Conservation (phyloP, 192 early-diverging fungal species). For the Umbelopsis ramanniana region DNA sequence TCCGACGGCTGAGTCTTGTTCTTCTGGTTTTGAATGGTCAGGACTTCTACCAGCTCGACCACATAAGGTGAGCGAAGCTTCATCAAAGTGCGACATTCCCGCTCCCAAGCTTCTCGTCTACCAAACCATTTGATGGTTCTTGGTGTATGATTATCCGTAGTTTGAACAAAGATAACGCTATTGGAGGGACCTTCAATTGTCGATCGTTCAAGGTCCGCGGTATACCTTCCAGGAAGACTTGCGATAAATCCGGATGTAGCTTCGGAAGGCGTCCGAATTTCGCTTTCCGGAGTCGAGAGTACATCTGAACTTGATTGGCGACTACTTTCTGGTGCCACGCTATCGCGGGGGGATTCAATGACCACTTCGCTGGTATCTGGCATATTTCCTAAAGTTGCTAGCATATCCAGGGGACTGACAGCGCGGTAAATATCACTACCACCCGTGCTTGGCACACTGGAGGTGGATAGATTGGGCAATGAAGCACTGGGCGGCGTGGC, state of each 20-base stretch:
- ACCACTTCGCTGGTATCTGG: slow-evolving; percentile 25
- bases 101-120: slow-evolving; percentile 57
- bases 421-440: slow-evolving; percentile 41
- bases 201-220: slow-evolving; percentile 30
- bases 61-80: slow-evolving; percentile 44
- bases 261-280: slow-evolving; percentile 3
- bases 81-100: slow-evolving; percentile 50
- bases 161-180: slow-evolving; percentile 48
- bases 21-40: slow-evolving; percentile 48
- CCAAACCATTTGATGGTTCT: slow-evolving; percentile 48
- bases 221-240: slow-evolving; percentile 49
- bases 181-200: slow-evolving; percentile 52
- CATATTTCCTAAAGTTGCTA: slow-evolving; percentile 43
- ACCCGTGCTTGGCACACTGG: slow-evolving; percentile 28
- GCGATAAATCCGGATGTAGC: slow-evolving; percentile 36
- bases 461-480: slow-evolving; percentile 27
- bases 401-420: slow-evolving; percentile 50
- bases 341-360: neutral
- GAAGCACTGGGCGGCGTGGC: slow-evolving; percentile 26
- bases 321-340: neutral
- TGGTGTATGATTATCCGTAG: slow-evolving; percentile 27
- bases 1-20: slow-evolving; percentile 27
- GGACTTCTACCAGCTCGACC: slow-evolving; percentile 54
- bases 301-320: neutral
- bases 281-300: neutral